phyloP scores from a whole-genome alignment of 2,329 filamentous ascomycete species.

The Lachnum nothofagi region DNA sequence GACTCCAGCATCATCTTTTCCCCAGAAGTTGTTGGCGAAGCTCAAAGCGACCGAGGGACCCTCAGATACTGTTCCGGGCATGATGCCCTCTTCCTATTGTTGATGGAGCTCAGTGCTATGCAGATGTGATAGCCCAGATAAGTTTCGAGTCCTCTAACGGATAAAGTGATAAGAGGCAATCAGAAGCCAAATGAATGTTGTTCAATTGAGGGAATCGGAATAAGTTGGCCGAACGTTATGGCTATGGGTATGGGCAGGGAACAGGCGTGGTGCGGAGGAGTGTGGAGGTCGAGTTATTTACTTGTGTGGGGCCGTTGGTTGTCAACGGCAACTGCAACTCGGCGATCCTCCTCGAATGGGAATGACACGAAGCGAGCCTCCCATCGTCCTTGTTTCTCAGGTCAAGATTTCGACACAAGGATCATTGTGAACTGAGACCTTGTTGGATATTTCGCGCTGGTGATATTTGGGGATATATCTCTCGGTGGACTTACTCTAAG shows the following conservation, averaged over 20 bases:
- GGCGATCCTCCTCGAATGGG: too few species aligned
- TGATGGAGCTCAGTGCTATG: background rate
- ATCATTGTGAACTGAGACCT: too few species aligned
- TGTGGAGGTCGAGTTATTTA: background rate
- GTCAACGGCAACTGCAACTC: too few species aligned
- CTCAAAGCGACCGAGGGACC: slow-evolving; percentile 35
- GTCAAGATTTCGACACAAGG: too few species aligned
- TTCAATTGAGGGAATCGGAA: slow-evolving; percentile 9
- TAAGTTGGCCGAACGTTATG: slow-evolving; percentile 7
- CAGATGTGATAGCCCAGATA: background rate
- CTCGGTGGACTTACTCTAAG: too few species aligned
- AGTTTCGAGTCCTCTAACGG: background rate
- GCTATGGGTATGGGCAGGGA: slow-evolving; percentile 12
- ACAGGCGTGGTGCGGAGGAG: slow-evolving; percentile 3
- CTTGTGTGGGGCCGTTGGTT: background rate
- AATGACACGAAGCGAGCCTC: too few species aligned
- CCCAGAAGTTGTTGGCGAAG: slow-evolving; percentile 99
- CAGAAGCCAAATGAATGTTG: slow-evolving; percentile 3
- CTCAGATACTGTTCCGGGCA: slow-evolving; percentile 32
- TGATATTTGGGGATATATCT: too few species aligned
- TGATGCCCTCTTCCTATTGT: slow-evolving; percentile 18
- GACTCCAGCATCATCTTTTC: slow-evolving; percentile 96
- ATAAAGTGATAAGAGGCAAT: background rate
- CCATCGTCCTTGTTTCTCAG: too few species aligned
- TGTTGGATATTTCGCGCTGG: too few species aligned